These are phyloP conservation scores for Coniochaeta pulveracea DNA, from an alignment of 2,329 filamentous ascomycete species.

Conservation along the genomic window DNA sequence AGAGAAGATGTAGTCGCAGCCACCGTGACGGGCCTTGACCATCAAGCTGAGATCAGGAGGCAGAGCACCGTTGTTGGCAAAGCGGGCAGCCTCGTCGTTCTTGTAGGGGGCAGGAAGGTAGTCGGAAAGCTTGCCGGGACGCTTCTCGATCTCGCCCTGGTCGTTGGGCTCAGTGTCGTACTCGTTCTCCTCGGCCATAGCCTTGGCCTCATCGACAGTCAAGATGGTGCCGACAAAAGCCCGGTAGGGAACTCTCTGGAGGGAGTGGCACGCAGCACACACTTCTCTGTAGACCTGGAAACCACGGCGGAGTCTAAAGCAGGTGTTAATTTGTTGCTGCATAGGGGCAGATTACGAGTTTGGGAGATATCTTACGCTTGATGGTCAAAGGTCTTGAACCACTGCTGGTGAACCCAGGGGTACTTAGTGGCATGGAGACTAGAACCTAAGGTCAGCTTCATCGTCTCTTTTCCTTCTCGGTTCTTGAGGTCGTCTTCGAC, in stretches of 20 bases:
- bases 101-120: conserved; percentile 94
- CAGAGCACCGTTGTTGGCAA: conserved; percentile 95
- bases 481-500: no score
- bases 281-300: conserved; percentile 99
- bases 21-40: conserved; percentile 93
- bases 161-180: conserved; percentile 98
- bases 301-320: conserved; percentile 77
- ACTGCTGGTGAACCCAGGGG: conserved; percentile 90
- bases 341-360: no score
- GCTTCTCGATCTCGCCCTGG: conserved; percentile 96
- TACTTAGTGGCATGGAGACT: conserved; percentile 89
- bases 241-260: conserved; percentile 89
- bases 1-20: conserved; percentile 97
- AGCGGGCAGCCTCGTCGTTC: conserved; percentile 96
- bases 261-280: conserved; percentile 94
- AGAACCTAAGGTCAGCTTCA: conserved; percentile 18
- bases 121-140: conserved; percentile 95
- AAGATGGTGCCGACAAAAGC: conserved; percentile 79
- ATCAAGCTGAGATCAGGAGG: conserved; percentile 97
- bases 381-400: conserved; percentile 94
- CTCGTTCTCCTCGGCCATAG: conserved; percentile 92
- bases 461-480: not conserved
- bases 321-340: conserved; percentile 2
- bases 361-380: conserved; percentile 90
- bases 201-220: conserved; percentile 98